These are phyloP conservation scores for Piper betle DNA, from an alignment of 164 flowering plant species.

Conservation along the genomic window DNA sequence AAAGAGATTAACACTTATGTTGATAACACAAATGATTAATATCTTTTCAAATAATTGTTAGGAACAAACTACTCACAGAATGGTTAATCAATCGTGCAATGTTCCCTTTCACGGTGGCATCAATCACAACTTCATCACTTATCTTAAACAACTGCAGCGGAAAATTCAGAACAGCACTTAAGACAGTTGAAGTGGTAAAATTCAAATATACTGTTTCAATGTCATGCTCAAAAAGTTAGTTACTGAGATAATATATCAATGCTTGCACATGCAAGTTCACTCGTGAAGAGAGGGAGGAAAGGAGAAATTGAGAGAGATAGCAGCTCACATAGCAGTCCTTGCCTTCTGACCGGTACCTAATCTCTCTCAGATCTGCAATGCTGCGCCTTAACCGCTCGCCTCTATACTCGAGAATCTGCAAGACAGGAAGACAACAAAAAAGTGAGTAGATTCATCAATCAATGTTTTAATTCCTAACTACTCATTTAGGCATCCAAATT, in stretches of 20 bases:
- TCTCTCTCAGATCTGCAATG: constrained; percentile 75
- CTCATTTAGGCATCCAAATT: too few species aligned
- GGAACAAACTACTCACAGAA: constrained; percentile 41
- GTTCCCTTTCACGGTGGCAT: constrained; percentile 86
- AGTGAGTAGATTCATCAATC: too few species aligned
- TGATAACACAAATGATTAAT: neutral
- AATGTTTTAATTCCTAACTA: too few species aligned
- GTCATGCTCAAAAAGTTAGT: too few species aligned
- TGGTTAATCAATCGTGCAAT: constrained; percentile 92
- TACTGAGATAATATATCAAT: too few species aligned
- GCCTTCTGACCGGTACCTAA: constrained; percentile 50
- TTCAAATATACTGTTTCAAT: too few species aligned
- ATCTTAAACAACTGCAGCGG: constrained; percentile 77
- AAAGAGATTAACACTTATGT: constrained; percentile 1
- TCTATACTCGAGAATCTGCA: constrained; percentile 25
- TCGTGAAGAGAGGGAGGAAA: too few species aligned
- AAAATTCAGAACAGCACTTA: neutral
- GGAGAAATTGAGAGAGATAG: neutral
- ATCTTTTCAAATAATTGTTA: neutral
- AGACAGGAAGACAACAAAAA: neutral
- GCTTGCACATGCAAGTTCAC: too few species aligned
- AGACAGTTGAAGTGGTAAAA: too few species aligned
- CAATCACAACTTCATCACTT: constrained; percentile 89
- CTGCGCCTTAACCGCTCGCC: constrained; percentile 90
- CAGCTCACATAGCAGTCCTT: constrained; percentile 89